These are phyloP conservation scores for Phoma herbarum DNA, from an alignment of 2,329 filamentous ascomycete species.

Conservation along the genomic window DNA sequence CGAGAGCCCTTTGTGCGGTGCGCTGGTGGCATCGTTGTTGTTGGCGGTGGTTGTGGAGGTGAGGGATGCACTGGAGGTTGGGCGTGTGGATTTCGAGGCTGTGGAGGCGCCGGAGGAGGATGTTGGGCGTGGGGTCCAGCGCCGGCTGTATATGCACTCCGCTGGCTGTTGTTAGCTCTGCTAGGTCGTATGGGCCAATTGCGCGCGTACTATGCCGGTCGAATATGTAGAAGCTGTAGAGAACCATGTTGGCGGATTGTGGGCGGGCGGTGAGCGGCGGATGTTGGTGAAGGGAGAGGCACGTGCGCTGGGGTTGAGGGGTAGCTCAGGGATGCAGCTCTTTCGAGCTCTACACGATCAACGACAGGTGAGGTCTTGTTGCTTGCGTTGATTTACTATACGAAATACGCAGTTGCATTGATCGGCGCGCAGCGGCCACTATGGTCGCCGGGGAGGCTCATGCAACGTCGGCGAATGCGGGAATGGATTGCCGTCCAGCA, in stretches of 20 bases:
- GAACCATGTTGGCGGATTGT: constrained; percentile 69
- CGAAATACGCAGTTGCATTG: neutral
- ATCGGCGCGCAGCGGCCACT: neutral
- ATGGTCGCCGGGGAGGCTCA: neutral
- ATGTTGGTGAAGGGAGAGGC: constrained; percentile 14
- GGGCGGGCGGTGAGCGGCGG: constrained; percentile 1
- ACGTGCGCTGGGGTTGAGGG: constrained; percentile 5
- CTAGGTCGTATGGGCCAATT: neutral
- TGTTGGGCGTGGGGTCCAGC: constrained; percentile 71
- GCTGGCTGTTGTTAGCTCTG: constrained; percentile 61
- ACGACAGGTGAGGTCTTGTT: neutral
- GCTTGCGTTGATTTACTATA: neutral
- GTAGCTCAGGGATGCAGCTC: constrained; percentile 17
- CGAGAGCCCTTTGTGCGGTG: constrained; percentile 52
- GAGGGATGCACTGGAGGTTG: constrained; percentile 59
- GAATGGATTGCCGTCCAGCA: neutral
- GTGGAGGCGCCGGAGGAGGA: constrained; percentile 41
- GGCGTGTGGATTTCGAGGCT: constrained; percentile 57
- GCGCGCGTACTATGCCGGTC: constrained; percentile 85
- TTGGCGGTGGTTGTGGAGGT: constrained; percentile 37
- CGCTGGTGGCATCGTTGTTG: constrained; percentile 24
- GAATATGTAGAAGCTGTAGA: constrained; percentile 99
- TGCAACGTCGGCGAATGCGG: neutral
- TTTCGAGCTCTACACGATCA: neutral
- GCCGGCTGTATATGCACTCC: constrained; percentile 95